Conservation (phyloP, 306 rosid genomes). For the Fragaria vesca region DNA sequence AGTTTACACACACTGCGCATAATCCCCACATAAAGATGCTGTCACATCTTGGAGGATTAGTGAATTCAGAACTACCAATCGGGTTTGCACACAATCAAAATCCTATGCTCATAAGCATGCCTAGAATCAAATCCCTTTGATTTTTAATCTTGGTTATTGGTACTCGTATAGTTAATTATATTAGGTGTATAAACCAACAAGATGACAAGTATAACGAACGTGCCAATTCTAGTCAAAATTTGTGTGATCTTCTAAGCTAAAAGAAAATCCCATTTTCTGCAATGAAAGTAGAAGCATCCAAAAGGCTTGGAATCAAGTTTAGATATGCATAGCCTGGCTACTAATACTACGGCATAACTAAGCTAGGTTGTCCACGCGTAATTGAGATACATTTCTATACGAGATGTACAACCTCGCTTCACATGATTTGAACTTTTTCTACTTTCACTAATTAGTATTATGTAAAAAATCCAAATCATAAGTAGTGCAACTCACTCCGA, state of each 20-base stretch:
- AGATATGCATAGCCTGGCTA: slow-evolving; percentile 11
- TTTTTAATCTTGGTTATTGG: not conserved
- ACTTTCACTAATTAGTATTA: not conserved
- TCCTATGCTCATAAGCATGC: slow-evolving; percentile 19
- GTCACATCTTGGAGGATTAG: slow-evolving; percentile 27
- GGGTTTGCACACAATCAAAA: slow-evolving; percentile 8
- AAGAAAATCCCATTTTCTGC: not conserved
- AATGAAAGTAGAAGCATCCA: slow-evolving; percentile 18
- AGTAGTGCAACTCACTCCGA: too few relatives aligned
- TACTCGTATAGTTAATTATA: not conserved
- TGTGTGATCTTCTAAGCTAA: not conserved
- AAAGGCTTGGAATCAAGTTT: slow-evolving; percentile 4
- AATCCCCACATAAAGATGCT: slow-evolving; percentile 33
- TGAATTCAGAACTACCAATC: slow-evolving; percentile 19
- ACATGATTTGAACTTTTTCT: not conserved
- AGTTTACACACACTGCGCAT: slow-evolving; percentile 20
- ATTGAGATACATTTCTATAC: not conserved
- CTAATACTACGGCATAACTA: not conserved
- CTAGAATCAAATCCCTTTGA: slow-evolving; percentile 5
- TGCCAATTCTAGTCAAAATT: slow-evolving; percentile 19
- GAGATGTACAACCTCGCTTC: not conserved
- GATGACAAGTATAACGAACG: not conserved
- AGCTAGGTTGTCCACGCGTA: not conserved
- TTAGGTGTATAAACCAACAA: not conserved
- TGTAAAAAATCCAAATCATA: too few relatives aligned